Evolutionary conservation across 2,329 filamentous ascomycete species (phyloP).

Genomic region (Tolypocladium sp.): DNA sequence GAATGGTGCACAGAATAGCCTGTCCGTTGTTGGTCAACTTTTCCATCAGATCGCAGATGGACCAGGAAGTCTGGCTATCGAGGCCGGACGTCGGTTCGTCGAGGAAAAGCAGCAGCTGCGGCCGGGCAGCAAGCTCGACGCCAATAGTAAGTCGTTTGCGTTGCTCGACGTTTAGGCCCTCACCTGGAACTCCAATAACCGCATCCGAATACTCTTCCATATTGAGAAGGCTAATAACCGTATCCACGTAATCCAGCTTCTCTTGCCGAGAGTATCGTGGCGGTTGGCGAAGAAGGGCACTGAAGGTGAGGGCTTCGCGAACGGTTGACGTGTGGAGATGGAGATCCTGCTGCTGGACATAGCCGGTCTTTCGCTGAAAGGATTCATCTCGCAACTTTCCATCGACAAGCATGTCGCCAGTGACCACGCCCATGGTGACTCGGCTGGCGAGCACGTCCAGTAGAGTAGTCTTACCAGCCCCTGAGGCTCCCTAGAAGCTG

Average conservation of each 20-base stretch:
- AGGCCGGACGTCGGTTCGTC: conserved; percentile 48
- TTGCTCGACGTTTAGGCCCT: neutral
- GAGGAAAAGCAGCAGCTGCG: conserved; percentile 39
- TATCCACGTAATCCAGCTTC: neutral
- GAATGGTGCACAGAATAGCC: conserved; percentile 40
- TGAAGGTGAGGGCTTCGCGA: neutral
- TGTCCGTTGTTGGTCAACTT: conserved; percentile 47
- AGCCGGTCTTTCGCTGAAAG: neutral
- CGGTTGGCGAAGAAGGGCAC: neutral
- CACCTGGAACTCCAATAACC: neutral
- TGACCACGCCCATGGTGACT: neutral
- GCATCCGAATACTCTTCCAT: neutral
- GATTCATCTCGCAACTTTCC: neutral
- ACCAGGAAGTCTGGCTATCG: conserved; percentile 56
- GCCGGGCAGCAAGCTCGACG: conserved; percentile 33
- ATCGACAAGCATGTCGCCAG: neutral
- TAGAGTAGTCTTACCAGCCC: neutral
- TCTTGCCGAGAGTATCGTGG: neutral
- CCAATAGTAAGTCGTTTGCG: conserved; percentile 42
- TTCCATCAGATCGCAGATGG: conserved; percentile 61
- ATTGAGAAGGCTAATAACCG: neutral
- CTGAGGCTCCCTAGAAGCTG: neutral
- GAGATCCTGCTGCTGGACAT: neutral
- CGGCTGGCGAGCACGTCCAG: neutral
- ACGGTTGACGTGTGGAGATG: neutral